Evolutionary conservation across 2,329 filamentous ascomycete genomes (phyloP).

Genomic region (Sclerotinia borealis): DNA sequence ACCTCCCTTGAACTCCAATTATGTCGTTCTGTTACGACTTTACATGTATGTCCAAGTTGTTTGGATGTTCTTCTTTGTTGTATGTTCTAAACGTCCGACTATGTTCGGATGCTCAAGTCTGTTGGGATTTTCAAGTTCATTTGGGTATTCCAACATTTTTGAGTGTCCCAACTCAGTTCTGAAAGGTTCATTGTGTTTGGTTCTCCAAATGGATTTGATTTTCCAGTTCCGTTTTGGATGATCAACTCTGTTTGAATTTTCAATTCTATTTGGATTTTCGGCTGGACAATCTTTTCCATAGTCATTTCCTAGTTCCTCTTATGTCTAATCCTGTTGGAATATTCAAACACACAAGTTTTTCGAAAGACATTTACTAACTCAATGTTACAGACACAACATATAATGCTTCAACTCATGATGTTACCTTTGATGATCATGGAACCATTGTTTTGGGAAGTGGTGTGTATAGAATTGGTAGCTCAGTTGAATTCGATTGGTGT

Average conservation of each 20-base stretch:
- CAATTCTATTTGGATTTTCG: neutral
- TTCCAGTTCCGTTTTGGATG: neutral
- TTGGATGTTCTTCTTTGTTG: neutral
- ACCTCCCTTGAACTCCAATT: neutral
- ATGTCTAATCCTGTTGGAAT: neutral
- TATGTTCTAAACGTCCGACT: neutral
- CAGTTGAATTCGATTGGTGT: conserved; percentile 98
- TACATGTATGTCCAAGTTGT: too few relatives aligned
- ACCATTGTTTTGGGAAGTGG: conserved; percentile 85
- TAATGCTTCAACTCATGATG: conserved; percentile 90
- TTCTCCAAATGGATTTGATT: neutral
- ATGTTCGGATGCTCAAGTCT: neutral
- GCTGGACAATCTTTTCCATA: neutral
- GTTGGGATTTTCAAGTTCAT: neutral
- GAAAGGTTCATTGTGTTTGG: neutral
- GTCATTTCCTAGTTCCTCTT: neutral
- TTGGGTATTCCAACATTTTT: neutral
- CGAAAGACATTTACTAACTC: neutral
- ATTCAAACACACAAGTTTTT: neutral
- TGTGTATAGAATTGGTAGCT: conserved; percentile 96
- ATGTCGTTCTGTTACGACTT: neutral
- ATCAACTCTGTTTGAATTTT: too few relatives aligned
- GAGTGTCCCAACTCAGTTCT: neutral
- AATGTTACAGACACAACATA: conserved; percentile 68
- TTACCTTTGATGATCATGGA: conserved; percentile 88